These are phyloP conservation scores for Verticillium albo-atrum DNA, from an alignment of 2,329 filamentous ascomycete species.

Conservation along the genomic window DNA sequence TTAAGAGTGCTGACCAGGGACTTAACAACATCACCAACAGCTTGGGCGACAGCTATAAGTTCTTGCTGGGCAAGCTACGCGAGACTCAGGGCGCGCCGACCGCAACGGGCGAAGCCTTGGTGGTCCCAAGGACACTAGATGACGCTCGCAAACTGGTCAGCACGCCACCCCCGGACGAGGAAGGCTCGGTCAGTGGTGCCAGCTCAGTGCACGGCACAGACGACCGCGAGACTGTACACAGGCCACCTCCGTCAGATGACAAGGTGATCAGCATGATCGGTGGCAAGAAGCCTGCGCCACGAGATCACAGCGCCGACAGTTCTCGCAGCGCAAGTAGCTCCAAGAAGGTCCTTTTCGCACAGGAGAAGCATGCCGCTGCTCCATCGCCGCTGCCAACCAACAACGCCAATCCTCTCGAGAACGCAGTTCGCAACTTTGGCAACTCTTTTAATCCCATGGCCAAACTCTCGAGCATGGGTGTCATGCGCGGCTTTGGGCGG, in stretches of 20 bases:
- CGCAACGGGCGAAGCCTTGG: conserved; percentile 40
- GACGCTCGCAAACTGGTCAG: conserved; percentile 87
- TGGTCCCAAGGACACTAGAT: conserved; percentile 83
- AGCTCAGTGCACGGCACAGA: conserved; percentile 44
- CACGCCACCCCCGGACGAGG: conserved; percentile 61
- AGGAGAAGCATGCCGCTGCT: conserved; percentile 35
- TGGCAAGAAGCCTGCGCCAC: conserved; percentile 48
- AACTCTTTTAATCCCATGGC: conserved; percentile 80
- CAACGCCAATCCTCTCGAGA: conserved; percentile 47
- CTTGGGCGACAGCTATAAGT: conserved; percentile 88
- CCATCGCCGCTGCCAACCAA: conserved; percentile 8
- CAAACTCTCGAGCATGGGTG: conserved; percentile 67
- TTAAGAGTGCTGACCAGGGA: conserved; percentile 85
- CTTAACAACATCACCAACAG: conserved; percentile 90
- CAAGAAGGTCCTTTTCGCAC: conserved; percentile 51
- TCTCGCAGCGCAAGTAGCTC: conserved; percentile 57
- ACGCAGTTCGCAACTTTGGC: conserved; percentile 72
- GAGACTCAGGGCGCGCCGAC: conserved; percentile 54
- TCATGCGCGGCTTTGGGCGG: conserved; percentile 72
- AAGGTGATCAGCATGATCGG: conserved; percentile 68
- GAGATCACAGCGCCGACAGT: conserved; percentile 78
- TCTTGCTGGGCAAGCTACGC: conserved; percentile 82
- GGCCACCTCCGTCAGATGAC: conserved; percentile 45
- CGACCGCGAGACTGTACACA: conserved; percentile 25
- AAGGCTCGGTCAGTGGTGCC: conserved; percentile 53